Base-by-base conservation (phyloP, 768 basidiomycete species). In the Leccinum pellstonianum region DNA sequence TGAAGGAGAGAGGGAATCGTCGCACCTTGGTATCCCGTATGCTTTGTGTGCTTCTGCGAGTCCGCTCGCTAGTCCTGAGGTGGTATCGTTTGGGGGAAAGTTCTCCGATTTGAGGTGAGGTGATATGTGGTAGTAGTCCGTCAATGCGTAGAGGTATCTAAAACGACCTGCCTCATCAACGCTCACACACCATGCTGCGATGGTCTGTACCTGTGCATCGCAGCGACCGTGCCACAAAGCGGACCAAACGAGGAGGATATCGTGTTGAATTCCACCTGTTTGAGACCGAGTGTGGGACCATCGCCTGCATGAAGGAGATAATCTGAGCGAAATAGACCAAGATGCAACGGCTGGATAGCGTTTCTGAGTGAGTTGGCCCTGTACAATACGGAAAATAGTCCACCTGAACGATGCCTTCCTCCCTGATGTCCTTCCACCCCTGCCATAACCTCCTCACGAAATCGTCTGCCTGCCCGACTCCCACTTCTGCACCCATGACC, bases 221-320 rank as follows among this genome's bases (percentile, higher is more conserved):
- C 83, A 4, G 88, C 80, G 10, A 81, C 77, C 38, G 78, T 80
- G 62, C 90, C 79, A 0, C 91, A 91, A 14, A 98, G 78, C 1
- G 86, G 69, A 0, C 94, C 96, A 71, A 98, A 96, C 1, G 94
- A 95, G 0, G 88, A 85, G 3, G 95, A 93, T 62, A 98, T 95
- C 9, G 96, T 97, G 70, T 99, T 99, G 77, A 98, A 97, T 72
- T 99, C 96, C 46, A 98, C 96, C 75, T 99, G 96, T 71, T 95
- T 96, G 62, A 99, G 74, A 6, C 76, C 73, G 14, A 78, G 67
- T 14, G 19, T 21, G 12, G 47, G 69, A 29, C 75, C 70, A 0
- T 65, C 63, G 2, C 79, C 78, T 8, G 79, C 73, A 64, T 99
- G 93, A 21, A 98, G 76, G 31, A 98, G 79, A 75, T 98, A 99